phyloP scores from a whole-genome alignment of 2,329 filamentous ascomycete species.

The Diplodia scrobiculata region DNA sequence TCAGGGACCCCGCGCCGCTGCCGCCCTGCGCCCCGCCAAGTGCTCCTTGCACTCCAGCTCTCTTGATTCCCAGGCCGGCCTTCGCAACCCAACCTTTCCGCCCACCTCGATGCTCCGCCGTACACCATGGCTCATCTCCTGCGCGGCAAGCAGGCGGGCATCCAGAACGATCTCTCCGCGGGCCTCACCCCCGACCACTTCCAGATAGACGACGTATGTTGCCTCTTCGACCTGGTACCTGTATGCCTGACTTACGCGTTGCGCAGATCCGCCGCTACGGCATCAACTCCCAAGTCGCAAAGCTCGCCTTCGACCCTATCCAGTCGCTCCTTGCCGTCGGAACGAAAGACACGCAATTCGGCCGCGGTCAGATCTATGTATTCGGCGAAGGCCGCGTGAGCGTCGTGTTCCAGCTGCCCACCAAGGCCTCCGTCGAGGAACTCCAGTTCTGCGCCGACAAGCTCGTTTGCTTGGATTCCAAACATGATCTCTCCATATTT shows the following conservation, averaged over 20 bases:
- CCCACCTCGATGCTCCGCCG: slow-evolving; percentile 5
- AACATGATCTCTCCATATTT: slow-evolving; percentile 83
- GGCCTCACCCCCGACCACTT: slow-evolving; percentile 78
- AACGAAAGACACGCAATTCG: slow-evolving; percentile 83
- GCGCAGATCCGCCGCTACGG: slow-evolving; percentile 70
- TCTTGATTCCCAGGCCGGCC: not conserved
- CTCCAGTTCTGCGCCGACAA: slow-evolving; percentile 86
- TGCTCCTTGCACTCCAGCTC: slow-evolving; percentile 18
- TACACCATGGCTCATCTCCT: slow-evolving; percentile 78
- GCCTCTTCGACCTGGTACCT: slow-evolving; percentile 34
- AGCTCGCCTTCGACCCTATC: slow-evolving; percentile 86
- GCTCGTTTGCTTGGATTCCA: slow-evolving; percentile 79
- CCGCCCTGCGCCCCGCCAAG: slow-evolving; percentile 23
- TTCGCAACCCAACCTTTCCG: slow-evolving; percentile 19
- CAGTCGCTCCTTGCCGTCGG: slow-evolving; percentile 92
- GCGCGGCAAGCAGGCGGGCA: slow-evolving; percentile 87
- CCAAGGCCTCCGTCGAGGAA: slow-evolving; percentile 71
- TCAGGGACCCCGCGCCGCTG: slow-evolving; percentile 24
- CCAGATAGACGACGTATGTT: slow-evolving; percentile 72
- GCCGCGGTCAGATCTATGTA: slow-evolving; percentile 83
- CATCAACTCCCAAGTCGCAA: slow-evolving; percentile 67
- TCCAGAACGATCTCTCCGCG: slow-evolving; percentile 86
- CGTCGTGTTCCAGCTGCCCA: slow-evolving; percentile 70
- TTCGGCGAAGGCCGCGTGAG: slow-evolving; percentile 81
- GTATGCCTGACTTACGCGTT: slow-evolving; percentile 31